Base-by-base conservation (phyloP, 768 basidiomycete genomes). In the Lactarius tabidus region DNA sequence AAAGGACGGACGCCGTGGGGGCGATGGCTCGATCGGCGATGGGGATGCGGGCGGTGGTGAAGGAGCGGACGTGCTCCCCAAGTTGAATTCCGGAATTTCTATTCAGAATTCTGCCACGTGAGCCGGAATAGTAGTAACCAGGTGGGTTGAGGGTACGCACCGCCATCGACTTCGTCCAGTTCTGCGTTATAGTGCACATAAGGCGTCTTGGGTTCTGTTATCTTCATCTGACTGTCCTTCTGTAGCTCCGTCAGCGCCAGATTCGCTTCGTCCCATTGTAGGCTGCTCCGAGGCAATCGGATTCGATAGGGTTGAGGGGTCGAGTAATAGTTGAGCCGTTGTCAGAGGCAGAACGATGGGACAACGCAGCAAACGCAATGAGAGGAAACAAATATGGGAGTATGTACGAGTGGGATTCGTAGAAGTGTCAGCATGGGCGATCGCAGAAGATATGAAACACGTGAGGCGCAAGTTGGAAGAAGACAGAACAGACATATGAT, bases 161-260 rank as follows among this genome's bases (percentile, higher is more conserved):
- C 93, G 67, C 90, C 87, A 75, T 94, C 92, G 51, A 93, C 77
- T 60, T 84, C 83, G 74, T 94, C 92, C n/a, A 88, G 88, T 73
- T 90, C 88, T 3, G 91, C 83, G 71, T 94, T 90, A 76, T 94
- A 95, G 70, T 93, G 82, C 60, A 98, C 95, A 76, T 91, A 98
- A 2, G 95, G 95, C 12, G 95, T 98, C 83, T 98, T 98, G 60
- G 95, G 95, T 72, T 98, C 95, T 2, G 92, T 94, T 72, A 98
- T 98, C 85, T 97, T 98, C 95, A 97, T 98, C 73, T 94, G 79
- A 68, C 92, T 95, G 72, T 96, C 94, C 76, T 96, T 96, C 81
- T 90, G 86, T 69, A 93, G 87, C 77, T 98, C 95, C 1, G 95
- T 97, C 72, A 91, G 76, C 29, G 92, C 91, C 39, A 98, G 81